Evolutionary conservation across 495 filamentous ascomycete species (phyloP), one percentile per base, ranked within the genome.

Genomic region (Penicillium subrubescens): DNA sequence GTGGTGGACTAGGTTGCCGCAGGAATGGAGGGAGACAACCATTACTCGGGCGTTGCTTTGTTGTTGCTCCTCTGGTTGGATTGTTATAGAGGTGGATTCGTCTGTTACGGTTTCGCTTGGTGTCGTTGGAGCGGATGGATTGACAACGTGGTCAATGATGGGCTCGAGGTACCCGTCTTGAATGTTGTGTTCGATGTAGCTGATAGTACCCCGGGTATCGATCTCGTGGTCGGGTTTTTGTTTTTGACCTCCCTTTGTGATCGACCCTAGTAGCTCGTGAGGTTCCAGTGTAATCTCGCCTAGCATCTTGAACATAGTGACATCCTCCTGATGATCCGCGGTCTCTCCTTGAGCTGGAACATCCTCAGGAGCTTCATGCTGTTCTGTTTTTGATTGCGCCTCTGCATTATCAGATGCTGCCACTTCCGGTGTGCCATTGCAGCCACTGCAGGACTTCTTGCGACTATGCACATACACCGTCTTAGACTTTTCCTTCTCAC

Each of bases 1-100:
- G 71, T 96, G 93, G 70, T 99, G 95, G n/a, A 94, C 86, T 15
- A 99, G 88, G 70, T 97, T 98, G 59, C 95, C 95, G 75, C 95
- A 99, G 21, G 94, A 97, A 74, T 99, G 95, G 53, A 99, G 90
- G 0, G 95, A 98, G 2, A 97, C 89, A 25, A 96, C 89, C 87
- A 97, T 92, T 35, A 97, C 79, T 34, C 81, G 82, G 4, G 78
- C 68, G 39, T 81, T 70, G 46, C 43, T 66, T 14, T 63, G 57
- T 60, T 67, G 59, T 51, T 69, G 50, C 10, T 59, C 34, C 27
- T 62, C 51, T 23, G 66, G 27, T 27, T 69, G 43, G 2, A 50
- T 19, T 31, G 57, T 43, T 17, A 58, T 37, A 4, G 52, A 29
- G 15, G 17, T 33, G 57, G 48, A 34, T 52, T 65, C 55, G 8